Percentiles rank a stretch among this genome's conserved stretches.
Conservation (phyloP, 495 filamentous ascomycete species). For the Parathielavia hyrcaniae region DNA sequence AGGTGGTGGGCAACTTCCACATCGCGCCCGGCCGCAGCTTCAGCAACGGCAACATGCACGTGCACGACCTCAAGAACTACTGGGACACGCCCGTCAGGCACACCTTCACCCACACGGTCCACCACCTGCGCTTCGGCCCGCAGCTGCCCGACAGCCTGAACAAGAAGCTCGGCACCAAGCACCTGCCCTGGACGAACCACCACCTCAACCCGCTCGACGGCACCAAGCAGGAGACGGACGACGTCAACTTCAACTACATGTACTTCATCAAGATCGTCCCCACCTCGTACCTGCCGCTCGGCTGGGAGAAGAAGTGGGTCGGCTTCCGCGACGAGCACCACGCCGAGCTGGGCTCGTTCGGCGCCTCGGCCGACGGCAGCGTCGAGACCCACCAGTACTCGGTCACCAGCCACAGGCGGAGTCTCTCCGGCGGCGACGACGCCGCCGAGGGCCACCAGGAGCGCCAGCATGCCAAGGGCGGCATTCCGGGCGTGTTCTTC, state of each 20-base stretch:
- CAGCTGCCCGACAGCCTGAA: slow-evolving; percentile 74
- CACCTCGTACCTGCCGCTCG: slow-evolving; percentile 87
- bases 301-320: slow-evolving; percentile 51
- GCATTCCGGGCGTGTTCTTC: slow-evolving; percentile 97
- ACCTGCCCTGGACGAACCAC: slow-evolving; percentile 73
- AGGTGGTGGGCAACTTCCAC: slow-evolving; percentile 98
- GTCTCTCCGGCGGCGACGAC: slow-evolving; percentile 73
- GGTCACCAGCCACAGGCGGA: slow-evolving; percentile 90
- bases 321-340: slow-evolving; percentile 36
- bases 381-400: slow-evolving; percentile 97
- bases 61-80: slow-evolving; percentile 94
- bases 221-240: slow-evolving; percentile 67
- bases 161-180: slow-evolving; percentile 50
- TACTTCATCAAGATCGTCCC: slow-evolving; percentile 99
- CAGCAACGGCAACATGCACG: slow-evolving; percentile 90
- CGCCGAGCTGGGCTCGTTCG: slow-evolving; percentile 58
- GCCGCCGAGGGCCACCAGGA: slow-evolving; percentile 81
- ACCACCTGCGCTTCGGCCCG: slow-evolving; percentile 86
- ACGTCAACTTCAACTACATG: slow-evolving; percentile 91
- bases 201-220: slow-evolving; percentile 88
- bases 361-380: slow-evolving; percentile 60
- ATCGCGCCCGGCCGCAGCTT: slow-evolving; percentile 93
- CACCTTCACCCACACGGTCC: slow-evolving; percentile 85
- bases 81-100: slow-evolving; percentile 65
- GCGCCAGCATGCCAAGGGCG: slow-evolving; percentile 77